These are phyloP conservation scores for Datura wrightii DNA, from an alignment of 257 asterid genomes.

Conservation along the genomic window DNA sequence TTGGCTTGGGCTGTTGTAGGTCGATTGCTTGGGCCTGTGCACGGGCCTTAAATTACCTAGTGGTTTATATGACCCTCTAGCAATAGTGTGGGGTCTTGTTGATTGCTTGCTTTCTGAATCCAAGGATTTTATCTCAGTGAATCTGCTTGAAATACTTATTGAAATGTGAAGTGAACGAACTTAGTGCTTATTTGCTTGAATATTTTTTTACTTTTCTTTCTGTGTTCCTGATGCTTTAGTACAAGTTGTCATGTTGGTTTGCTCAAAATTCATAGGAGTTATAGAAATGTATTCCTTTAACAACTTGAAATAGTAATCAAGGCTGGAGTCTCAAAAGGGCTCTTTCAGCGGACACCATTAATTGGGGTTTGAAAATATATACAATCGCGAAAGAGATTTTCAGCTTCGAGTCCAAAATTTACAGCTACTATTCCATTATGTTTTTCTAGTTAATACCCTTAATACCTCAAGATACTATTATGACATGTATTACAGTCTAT, in stretches of 20 bases:
- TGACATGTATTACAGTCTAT: too few species aligned
- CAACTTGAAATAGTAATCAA: constrained; percentile 51
- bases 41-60: background rate
- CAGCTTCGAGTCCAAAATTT: too few species aligned
- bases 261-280: constrained; percentile 38
- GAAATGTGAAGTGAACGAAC: background rate
- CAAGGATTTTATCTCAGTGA: background rate
- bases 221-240: background rate
- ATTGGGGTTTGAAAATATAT: constrained; percentile 31
- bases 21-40: too few species aligned
- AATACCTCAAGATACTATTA: too few species aligned
- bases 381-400: too few species aligned
- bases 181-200: background rate
- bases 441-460: too few species aligned
- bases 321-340: constrained; percentile 94
- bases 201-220: background rate
- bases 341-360: constrained; percentile 45
- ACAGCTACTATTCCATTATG: too few species aligned
- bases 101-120: background rate
- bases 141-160: background rate
- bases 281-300: constrained; percentile 52
- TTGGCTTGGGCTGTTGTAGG: too few species aligned
- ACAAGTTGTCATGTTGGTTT: constrained; percentile 32
- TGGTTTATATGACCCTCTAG: background rate
- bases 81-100: background rate